Conservation (phyloP, 2,329 filamentous ascomycete species). For the Fusarium concolor region DNA sequence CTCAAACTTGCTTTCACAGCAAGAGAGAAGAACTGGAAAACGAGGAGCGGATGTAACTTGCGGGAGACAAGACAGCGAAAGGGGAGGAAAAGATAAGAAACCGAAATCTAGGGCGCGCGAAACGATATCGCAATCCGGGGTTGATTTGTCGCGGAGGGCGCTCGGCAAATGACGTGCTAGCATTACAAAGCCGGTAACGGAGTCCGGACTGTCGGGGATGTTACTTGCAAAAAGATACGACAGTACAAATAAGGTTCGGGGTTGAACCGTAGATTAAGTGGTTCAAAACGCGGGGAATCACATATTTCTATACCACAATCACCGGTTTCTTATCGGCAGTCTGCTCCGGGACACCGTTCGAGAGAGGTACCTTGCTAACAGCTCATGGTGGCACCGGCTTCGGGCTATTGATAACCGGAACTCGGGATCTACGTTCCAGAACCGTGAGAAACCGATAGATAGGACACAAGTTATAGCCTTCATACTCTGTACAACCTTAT, state of each 20-base stretch:
- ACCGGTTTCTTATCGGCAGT: slow-evolving; percentile 9
- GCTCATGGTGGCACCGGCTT: slow-evolving; percentile 9
- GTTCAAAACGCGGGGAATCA: neutral
- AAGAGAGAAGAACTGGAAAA: neutral
- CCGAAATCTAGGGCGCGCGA: slow-evolving; percentile 6
- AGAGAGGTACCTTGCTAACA: slow-evolving; percentile 21
- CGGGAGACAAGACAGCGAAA: slow-evolving; percentile 13
- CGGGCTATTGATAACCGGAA: slow-evolving; percentile 16
- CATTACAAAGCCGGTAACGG: slow-evolving; percentile 48
- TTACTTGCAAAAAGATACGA: slow-evolving; percentile 14
- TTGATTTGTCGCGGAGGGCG: slow-evolving; percentile 37
- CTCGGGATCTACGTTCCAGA: slow-evolving; percentile 24
- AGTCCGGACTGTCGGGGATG: slow-evolving; percentile 36
- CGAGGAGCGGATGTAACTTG: neutral
- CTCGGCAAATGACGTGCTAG: slow-evolving; percentile 47
- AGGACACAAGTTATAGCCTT: neutral
- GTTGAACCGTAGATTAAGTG: slow-evolving; percentile 6
- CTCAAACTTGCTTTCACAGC: neutral
- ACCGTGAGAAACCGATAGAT: slow-evolving; percentile 30
- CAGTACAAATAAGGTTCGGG: slow-evolving; percentile 30
- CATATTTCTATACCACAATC: neutral
- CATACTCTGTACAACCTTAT: neutral
- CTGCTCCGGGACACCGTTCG: slow-evolving; percentile 14
- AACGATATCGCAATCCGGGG: slow-evolving; percentile 44
- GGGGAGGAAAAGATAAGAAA: slow-evolving; percentile 13